Conservation (phyloP, 495 filamentous ascomycete species). For the Hypomontagnella monticulosa region DNA sequence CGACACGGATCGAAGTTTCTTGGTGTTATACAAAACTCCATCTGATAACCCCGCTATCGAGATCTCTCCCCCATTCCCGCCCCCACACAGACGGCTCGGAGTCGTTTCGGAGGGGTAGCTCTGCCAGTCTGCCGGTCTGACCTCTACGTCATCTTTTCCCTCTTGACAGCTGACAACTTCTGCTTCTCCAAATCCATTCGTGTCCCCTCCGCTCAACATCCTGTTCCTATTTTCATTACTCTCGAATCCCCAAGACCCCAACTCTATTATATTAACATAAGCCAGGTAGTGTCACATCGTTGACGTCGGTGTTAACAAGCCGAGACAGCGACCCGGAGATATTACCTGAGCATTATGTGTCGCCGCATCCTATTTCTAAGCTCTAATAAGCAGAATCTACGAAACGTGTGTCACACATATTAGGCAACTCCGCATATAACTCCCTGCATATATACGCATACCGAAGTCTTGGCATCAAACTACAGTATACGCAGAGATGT, state of each 20-base stretch:
- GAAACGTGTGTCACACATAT: conserved; percentile 3
- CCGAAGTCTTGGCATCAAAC: conserved; percentile 13
- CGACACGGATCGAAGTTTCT: conserved; percentile 13
- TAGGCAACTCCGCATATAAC: neutral
- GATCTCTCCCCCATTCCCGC: no score
- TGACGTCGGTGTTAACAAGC: conserved; percentile 15
- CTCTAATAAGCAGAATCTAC: conserved; percentile 25
- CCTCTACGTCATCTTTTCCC: conserved; percentile 15
- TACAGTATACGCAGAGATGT: neutral
- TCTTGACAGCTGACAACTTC: neutral
- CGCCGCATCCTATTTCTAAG: conserved; percentile 30
- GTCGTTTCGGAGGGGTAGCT: conserved; percentile 11
- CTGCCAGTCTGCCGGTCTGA: conserved; percentile 8
- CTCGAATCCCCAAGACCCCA: conserved; percentile 20
- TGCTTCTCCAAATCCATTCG: conserved; percentile 18
- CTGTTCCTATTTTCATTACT: conserved; percentile 1
- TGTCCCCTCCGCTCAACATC: conserved; percentile 2
- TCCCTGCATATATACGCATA: neutral
- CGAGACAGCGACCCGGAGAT: conserved; percentile 8
- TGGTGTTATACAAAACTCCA: neutral
- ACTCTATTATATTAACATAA: conserved; percentile 22
- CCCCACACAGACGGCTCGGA: conserved; percentile 2
- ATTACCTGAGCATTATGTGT: conserved; percentile 41
- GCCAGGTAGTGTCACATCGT: conserved; percentile 6
- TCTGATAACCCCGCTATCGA: no score